These are phyloP conservation scores for Gorgonomyces haynaldii DNA, from an alignment of 192 early-diverging fungal genomes.

Conservation along the genomic window DNA sequence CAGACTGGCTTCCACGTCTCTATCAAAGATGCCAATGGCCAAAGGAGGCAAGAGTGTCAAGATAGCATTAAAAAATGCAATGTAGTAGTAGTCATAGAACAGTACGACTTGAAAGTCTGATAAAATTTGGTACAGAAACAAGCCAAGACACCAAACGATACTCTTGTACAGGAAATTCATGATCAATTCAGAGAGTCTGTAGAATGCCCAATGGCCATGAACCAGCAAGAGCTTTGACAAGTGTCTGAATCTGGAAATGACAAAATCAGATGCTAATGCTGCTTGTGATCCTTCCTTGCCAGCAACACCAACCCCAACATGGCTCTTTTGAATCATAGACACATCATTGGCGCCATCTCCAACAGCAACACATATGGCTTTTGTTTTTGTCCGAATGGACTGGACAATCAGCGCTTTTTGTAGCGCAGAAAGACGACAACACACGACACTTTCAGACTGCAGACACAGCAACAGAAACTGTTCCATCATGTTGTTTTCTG, in stretches of 20 bases:
- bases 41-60: conserved; percentile 72
- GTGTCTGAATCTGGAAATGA: conserved; percentile 81
- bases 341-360: conserved; percentile 98
- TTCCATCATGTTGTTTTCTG: conserved; percentile 41
- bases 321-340: conserved; percentile 94
- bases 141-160: conserved; percentile 57
- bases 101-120: conserved; percentile 66
- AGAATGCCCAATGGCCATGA: conserved; percentile 88
- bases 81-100: conserved; percentile 69
- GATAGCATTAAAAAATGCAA: conserved; percentile 71
- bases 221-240: conserved; percentile 74
- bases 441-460: conserved; percentile 76
- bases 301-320: conserved; percentile 87
- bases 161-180: conserved; percentile 94
- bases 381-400: conserved; percentile 45
- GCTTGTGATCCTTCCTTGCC: conserved; percentile 94
- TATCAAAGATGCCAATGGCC: conserved; percentile 63
- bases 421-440: conserved; percentile 87
- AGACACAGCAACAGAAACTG: conserved; percentile 62
- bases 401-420: conserved; percentile 95
- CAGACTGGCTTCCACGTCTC: conserved; percentile 59
- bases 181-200: conserved; percentile 75
- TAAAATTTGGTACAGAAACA: background rate
- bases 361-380: conserved; percentile 75
- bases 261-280: conserved; percentile 84